These are phyloP conservation scores for Solanum hybrid DNA, from an alignment of 305 asterid species.

Conservation along the genomic window DNA sequence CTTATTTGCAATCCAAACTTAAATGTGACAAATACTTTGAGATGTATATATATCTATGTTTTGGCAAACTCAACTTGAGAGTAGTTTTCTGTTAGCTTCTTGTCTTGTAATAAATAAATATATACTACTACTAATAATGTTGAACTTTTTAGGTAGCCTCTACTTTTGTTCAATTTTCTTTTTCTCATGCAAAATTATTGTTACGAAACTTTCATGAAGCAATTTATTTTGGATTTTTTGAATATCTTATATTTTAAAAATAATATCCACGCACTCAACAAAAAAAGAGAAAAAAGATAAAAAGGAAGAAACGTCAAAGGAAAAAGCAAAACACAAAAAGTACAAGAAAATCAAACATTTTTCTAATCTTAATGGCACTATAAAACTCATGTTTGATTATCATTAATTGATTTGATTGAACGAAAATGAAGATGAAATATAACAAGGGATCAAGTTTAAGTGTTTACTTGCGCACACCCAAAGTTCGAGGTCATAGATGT, in stretches of 20 bases:
- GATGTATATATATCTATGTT: neutral
- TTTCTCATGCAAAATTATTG: neutral
- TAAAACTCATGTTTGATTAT: neutral
- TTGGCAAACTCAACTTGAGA: neutral
- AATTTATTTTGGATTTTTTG: neutral
- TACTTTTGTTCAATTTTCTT: neutral
- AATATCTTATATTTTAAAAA: neutral
- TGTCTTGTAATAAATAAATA: neutral
- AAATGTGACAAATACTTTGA: neutral
- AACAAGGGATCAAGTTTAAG: neutral
- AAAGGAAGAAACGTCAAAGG: neutral
- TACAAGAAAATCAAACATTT: neutral
- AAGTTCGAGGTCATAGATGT: too few relatives aligned
- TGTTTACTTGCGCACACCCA: rapidly evolving
- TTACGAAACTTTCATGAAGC: neutral
- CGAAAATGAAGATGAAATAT: neutral
- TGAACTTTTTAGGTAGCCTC: neutral
- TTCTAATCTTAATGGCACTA: neutral
- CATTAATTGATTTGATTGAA: neutral
- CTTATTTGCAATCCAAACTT: neutral
- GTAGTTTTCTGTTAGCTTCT: neutral
- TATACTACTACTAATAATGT: neutral
- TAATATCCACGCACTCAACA: neutral
- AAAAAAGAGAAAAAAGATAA: neutral
- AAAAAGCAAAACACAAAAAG: neutral